Conservation (phyloP, 2,329 filamentous ascomycete species). For the Fusarium devonianum region DNA sequence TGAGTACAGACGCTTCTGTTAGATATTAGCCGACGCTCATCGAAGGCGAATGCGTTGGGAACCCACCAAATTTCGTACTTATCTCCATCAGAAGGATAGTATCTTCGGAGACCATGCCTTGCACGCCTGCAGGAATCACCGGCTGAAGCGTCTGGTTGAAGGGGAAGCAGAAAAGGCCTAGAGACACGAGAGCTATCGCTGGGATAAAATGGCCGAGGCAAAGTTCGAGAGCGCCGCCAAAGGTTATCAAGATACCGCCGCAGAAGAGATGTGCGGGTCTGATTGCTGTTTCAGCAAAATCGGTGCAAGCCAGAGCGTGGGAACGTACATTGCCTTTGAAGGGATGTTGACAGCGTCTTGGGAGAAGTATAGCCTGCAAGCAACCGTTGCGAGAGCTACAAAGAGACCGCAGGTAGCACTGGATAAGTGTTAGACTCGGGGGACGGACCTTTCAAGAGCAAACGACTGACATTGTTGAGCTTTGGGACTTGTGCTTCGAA, state of each 20-base stretch:
- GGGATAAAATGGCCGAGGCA: neutral
- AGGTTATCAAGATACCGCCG: neutral
- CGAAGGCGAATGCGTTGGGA: too few relatives aligned
- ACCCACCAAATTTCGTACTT: neutral
- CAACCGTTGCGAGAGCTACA: neutral
- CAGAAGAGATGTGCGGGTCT: neutral
- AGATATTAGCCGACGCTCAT: neutral
- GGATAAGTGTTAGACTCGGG: neutral
- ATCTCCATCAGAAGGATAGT: neutral
- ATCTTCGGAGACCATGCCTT: neutral
- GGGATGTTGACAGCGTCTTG: neutral
- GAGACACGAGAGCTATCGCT: neutral
- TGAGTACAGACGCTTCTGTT: neutral
- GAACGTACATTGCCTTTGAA: neutral
- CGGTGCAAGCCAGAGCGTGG: too few relatives aligned
- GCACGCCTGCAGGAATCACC: neutral
- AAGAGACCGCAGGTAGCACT: conserved; percentile 2
- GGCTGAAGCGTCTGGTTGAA: neutral
- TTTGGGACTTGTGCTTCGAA: neutral
- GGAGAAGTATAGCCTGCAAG: neutral
- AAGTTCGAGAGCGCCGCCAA: conserved; percentile 4
- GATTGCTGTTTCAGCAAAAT: neutral
- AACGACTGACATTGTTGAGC: neutral
- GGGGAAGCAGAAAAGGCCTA: conserved; percentile 4
- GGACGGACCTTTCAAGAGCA: too few relatives aligned